Evolutionary conservation across 2,329 filamentous ascomycete species (phyloP), one percentile per base, ranked within the genome.

Genomic region (Cercospora janseana): DNA sequence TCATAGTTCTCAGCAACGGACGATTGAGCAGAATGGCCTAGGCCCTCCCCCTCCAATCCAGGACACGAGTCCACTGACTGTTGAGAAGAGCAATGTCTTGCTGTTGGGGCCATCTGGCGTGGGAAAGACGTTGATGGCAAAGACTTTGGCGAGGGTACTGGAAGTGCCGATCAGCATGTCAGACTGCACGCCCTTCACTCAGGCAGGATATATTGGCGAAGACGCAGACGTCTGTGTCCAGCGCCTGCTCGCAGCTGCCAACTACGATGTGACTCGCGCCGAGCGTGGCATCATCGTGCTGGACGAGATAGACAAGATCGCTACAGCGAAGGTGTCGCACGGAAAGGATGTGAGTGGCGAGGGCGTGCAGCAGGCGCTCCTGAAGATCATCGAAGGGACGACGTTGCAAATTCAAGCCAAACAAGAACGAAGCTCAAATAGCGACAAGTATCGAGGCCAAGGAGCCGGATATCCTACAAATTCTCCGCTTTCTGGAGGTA

Each of bases 251-350:
- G 87, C 94, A 48, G 90, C 94, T 52, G 84, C 92, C 6, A 92
- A 94, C 67, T 95, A 95, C 69, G 87, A 95, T 60, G 81, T 93
- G 21, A 82, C 83, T 51, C 83, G 86, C 47, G 86, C 90, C 6
- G 92, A 98, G 66, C 82, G 88, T 46, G 93, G 93, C 4, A 97
- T 98, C 49, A 89, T 98, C 38, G 93, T 95, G 49, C 77, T 98
- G 15, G 93, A 98, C 61, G 93, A 98, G 71, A 89, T 98, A 48
- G 93, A 98, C 75, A 98, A 98, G 72, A 91, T 97, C 51, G 91
- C 93, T 1, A 88, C 87, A 28, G 83, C 88, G 20, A 92, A 93
- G 66, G 86, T 91, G 12, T 83, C 82, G 54, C 90, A 95, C 53
- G 92, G 91, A 15, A 87, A 94, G 61, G 93, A 98, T 64, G 93